Evolutionary conservation across 2,329 filamentous ascomycete genomes (phyloP), one percentile per base, ranked within the genome.

Genomic region (Fusarium sp.): DNA sequence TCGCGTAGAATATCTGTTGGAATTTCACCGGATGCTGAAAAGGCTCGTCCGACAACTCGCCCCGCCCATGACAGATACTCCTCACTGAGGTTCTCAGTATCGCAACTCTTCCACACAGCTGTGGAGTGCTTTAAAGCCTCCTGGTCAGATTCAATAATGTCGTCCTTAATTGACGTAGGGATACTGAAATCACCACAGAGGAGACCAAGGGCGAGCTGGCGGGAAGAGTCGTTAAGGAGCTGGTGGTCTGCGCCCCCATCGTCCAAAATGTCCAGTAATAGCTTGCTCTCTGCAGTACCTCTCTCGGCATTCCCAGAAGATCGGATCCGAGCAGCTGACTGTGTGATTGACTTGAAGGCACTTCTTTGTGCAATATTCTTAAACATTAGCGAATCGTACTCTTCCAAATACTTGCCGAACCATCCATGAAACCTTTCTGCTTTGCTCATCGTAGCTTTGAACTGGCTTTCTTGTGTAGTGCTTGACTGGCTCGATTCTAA

Each of bases 51-150:
- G 42, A 98, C 83, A 4, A 94, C 91, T 65, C 90, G 87, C 5
- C 92, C 94, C 42, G 92, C 91, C 96, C 96, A 99, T 2, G 92
- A 81, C 1, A 93, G 81, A 75, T 96, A 97, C 17, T 88, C 85
- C 25, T 86, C 81, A 56, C 89, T 91, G 17, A 90, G 82, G 3
- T 85, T 80, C 36, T 85, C 82, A n/a, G 86, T 83, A 58, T 87
- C 84, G 69, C 93, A 91, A 40, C 91, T 94, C 74, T 90, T 89
- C 90, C 91, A 96, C 1, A 97, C 84, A 18, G 89, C 86, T 14
- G 88, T 81, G 4, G 89, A 87, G 73, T 90, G 88, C 3, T 80
- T 77, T 14, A 87, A 77, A 13, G 93, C 90, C 41, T 88, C 83
- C 17, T 84, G 75, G 74, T 97, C 93, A 1, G 83, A 84, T 27